Evolutionary conservation across 139 green algal species (phyloP), one percentile per base, ranked within the genome.

Genomic region (Cymbomonas tetramitiformis): DNA sequence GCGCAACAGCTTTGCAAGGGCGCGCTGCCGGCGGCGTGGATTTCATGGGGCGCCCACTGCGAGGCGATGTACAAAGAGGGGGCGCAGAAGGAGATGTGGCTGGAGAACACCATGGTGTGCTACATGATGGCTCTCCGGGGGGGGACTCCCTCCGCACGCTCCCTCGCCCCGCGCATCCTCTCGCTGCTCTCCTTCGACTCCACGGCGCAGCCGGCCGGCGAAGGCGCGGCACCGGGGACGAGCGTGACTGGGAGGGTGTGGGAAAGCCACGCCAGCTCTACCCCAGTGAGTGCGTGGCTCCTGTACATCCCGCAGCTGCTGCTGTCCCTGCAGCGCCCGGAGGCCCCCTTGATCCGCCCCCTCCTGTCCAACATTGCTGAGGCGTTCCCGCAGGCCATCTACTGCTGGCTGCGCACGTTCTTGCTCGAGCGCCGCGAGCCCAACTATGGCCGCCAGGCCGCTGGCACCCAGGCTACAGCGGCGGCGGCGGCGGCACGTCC

Each of bases 251-350:
- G 40, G 10, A 26, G 28, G n/a, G 55, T 43, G 55, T n/a, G 52
- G 15, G 12, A 8, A 10, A 41, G 30, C 30, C 41, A 63, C 55
- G 6, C 56, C 1, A 32, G 48, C 19, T n/a, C 80, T 26, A 47
- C 95, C 15, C 86, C 89, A 0, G 43, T 63, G n/a, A 92, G 81
- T 79, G 78, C 93, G 46, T 97, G 90, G 90, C 77, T 97, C 58
- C 62, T 75, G 18, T 97, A 82, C 77, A 66, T 93, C 5, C 85
- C 85, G 0, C 88, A 97, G 78, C 79, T 98, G 54, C 76, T 95
- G 51, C 74, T 74, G 4, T 69, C 66, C 7, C 76, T 97, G 56
- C 79, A 87, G 52, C 71, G 85, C 2, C 74, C 76, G 23, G 90
- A 98, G 69, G 65, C 60, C 7, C 40, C 59, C 0, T 54, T 79